Base-by-base conservation (phyloP, 2,329 filamentous ascomycete species). In the Neofusicoccum parvum region DNA sequence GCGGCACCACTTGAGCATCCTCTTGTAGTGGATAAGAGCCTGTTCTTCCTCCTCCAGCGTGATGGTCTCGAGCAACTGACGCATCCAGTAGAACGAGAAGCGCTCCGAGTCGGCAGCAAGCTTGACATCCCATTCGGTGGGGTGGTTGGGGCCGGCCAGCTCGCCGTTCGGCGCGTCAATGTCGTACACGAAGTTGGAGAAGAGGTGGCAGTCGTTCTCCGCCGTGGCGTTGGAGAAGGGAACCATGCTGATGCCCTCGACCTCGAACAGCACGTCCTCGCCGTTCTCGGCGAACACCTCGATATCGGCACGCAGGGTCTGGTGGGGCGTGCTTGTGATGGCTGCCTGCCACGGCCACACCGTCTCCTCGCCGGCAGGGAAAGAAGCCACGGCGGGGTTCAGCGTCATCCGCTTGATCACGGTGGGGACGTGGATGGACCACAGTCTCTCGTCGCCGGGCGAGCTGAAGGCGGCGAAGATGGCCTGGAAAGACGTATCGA, bases 401-500 rank as follows among this genome's bases (percentile, higher is more conserved):
- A 46, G 43, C 7, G 7, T 46, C 43, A 76, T 68, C 3, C 46
- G 27, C 1, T 39, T n/a, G 34, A 76, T 68, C 9, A 36, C 62
- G 43, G 71, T 67, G 11, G 69, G 69, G 2, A 76, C 51, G n/a
- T 71, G 68, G 17, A 72, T 50, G 34, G 69, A 20, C 50, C 72
- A 66, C 41, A 76, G 60, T 20, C 70, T 62, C 10, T 68, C 71
- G 67, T 78, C 75, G 3, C 68, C 66, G 0, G 77, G 77, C 36
- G 69, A 72, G 34, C 67, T 68, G 54, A 69, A 70, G 1, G 77
- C 76, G 2, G 71, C 68, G 23, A 77, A 46, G 23, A 73, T 65
- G 0, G 70, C 65, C 58, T 79, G 77, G 15, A 79, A 67, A 0
- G 74, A 71, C 11, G 69, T 69, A 50, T 79, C 77, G 0, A 78